Evolutionary conservation across 106 monocot species (phyloP), one percentile per base, ranked within the genome.

Genomic region (Ottelia alismoides): DNA sequence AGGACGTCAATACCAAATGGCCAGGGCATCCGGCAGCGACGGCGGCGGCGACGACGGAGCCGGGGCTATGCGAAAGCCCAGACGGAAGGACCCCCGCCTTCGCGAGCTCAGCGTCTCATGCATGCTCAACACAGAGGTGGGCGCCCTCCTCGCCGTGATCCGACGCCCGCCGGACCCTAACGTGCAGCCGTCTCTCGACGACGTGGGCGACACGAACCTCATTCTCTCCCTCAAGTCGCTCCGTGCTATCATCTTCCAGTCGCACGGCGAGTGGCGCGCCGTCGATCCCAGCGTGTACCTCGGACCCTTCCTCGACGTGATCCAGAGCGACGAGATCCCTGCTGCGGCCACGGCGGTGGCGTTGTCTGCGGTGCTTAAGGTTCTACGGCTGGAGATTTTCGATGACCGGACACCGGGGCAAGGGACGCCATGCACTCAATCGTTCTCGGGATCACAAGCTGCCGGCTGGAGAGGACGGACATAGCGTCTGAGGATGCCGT

Each of bases 61-160:
- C 18, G 28, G 5, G 28, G 4, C 16, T 3, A 12, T 12, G 35
- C 9, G 9, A 12, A 12, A 5, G 35, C 5, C 35, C 9, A 35
- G 12, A 12, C 9, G 9, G 5, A 35, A 35, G 43, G 44, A 40
- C 24, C n/a, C 22, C 21, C 73, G 60, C 0, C 47, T 66, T 46
- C 61, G 62, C 11, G 80, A 96, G 26, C 46, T 74, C 2, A 78
- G 78, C 60, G 51, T 96, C 55, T 96, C 88, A 16, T 96, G 88
- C 78, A 85, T 88, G 81, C 81, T 96, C 60, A 88, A 81, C 70
- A 81, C 94, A 0, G 94, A 96, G 69, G 84, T 82, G 6, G 76
- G 78, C 49, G 70, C 88, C 28, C 70, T 94, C 30, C 71, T 94
- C 18, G 88, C 94, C 27, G 84, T 76, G 22, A 88, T 94, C 65